phyloP scores from a whole-genome alignment of 2,329 filamentous ascomycete genomes.

The Ophiocordyceps camponoti-saundersi region DNA sequence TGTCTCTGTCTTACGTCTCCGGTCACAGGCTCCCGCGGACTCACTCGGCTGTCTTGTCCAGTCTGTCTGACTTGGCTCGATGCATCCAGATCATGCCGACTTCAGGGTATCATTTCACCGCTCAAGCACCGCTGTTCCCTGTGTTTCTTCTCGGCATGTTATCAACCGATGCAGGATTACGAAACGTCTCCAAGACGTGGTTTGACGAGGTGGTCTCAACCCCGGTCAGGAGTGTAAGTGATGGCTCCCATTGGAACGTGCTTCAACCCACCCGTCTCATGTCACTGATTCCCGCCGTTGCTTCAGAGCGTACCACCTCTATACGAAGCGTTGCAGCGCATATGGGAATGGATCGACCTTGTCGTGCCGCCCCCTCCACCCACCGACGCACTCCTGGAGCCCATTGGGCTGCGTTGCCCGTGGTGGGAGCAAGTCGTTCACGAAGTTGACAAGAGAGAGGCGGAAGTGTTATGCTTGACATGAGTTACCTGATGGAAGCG shows the following conservation, averaged over 20 bases:
- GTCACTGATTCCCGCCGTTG: neutral
- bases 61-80: conserved; percentile 15
- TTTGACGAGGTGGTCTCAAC: conserved; percentile 18
- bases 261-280: no score
- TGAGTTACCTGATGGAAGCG: conserved; percentile 6
- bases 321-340: conserved; percentile 14
- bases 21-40: conserved; percentile 17
- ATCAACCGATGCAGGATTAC: conserved; percentile 12
- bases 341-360: conserved; percentile 17
- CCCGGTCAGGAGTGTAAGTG: conserved; percentile 22
- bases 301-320: conserved; percentile 23
- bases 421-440: conserved; percentile 24
- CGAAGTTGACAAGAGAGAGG: conserved; percentile 12
- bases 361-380: conserved; percentile 8
- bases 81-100: conserved; percentile 24
- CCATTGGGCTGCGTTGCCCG: conserved; percentile 12
- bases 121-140: conserved; percentile 22
- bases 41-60: conserved; percentile 16
- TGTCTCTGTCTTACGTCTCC: no score
- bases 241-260: no score
- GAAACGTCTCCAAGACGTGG: conserved; percentile 14
- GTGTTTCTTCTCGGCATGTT: conserved; percentile 23
- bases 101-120: conserved; percentile 21
- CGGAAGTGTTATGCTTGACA: conserved; percentile 21
- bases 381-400: conserved; percentile 4